A percentile compares a stretch with the other conserved stretches of the same genome.
Evolutionary conservation across 306 rosid genomes (phyloP).

Genomic region (Cyamopsis tetragonoloba): DNA sequence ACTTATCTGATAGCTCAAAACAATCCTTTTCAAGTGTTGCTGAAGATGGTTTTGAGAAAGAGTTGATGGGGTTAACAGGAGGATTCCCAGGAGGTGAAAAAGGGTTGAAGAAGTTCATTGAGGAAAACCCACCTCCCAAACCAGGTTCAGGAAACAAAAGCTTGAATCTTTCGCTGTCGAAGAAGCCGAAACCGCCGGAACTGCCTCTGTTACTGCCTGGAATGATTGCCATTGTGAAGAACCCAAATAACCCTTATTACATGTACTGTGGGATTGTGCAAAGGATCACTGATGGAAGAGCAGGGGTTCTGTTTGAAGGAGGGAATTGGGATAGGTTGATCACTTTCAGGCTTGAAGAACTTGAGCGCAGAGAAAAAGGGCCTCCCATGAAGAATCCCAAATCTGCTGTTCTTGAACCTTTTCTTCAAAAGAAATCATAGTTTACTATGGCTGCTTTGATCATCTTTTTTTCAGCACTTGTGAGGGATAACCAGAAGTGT

Average conservation of each 20-base stretch:
- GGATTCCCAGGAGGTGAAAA: constrained; percentile 96
- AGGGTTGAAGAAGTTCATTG: constrained; percentile 63
- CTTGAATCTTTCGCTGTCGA: constrained; percentile 17
- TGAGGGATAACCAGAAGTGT: neutral
- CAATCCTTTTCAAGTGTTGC: constrained; percentile 27
- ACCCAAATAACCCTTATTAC: constrained; percentile 56
- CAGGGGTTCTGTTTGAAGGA: constrained; percentile 44
- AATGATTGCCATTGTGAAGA: constrained; percentile 69
- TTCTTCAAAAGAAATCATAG: constrained; percentile 47
- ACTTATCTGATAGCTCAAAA: constrained; percentile 11
- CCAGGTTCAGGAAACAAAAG: constrained; percentile 11
- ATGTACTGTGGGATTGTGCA: constrained; percentile 66
- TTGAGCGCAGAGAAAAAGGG: constrained; percentile 86
- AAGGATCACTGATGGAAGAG: constrained; percentile 39
- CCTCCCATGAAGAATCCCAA: constrained; percentile 88
- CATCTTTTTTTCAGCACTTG: neutral
- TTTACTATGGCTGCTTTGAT: neutral
- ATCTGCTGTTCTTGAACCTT: constrained; percentile 58
- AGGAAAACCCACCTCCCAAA: constrained; percentile 77
- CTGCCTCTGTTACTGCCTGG: constrained; percentile 60
- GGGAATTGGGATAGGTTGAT: constrained; percentile 50
- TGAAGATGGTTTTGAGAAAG: constrained; percentile 81
- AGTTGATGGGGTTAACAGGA: constrained; percentile 83
- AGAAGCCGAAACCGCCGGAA: constrained; percentile 59
- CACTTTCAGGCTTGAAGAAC: constrained; percentile 77